phyloP scores from a whole-genome alignment of 129 eudicot genomes.

The Artemisia argyi region DNA sequence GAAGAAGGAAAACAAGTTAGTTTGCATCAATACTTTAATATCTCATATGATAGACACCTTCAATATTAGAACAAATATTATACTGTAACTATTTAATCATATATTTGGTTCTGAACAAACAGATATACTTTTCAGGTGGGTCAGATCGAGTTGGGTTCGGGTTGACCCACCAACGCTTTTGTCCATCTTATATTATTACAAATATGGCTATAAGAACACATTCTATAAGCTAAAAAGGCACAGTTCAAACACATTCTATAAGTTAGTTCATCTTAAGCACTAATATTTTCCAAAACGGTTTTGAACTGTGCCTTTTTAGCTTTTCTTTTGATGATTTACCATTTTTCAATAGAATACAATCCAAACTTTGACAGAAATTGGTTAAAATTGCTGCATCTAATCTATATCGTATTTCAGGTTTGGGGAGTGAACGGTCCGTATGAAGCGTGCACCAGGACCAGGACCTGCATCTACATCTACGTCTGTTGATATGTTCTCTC shows the following conservation, averaged over 20 bases:
- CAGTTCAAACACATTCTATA: too few relatives aligned
- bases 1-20: conserved; percentile 93
- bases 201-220: too few relatives aligned
- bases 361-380: not conserved
- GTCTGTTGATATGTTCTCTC: conserved; percentile 62
- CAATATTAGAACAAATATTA: conserved; percentile 1
- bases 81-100: not conserved
- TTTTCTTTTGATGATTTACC: not conserved
- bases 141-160: not conserved
- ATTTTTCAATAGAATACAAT: not conserved
- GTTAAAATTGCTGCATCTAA: not conserved
- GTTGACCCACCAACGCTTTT: too few relatives aligned
- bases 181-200: too few relatives aligned
- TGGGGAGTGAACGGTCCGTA: conserved; percentile 98
- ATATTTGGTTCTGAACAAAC: too few relatives aligned
- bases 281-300: not conserved
- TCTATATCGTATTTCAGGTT: conserved; percentile 47
- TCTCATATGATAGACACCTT: too few relatives aligned
- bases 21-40: not conserved
- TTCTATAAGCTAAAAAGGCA: too few relatives aligned
- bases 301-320: not conserved
- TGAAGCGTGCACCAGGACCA: conserved; percentile 76
- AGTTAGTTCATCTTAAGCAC: too few relatives aligned
- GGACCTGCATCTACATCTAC: conserved; percentile 56
- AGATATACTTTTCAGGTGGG: not conserved